phyloP scores from a whole-genome alignment of 164 flowering plant genomes.

The Litsea cubeba region DNA sequence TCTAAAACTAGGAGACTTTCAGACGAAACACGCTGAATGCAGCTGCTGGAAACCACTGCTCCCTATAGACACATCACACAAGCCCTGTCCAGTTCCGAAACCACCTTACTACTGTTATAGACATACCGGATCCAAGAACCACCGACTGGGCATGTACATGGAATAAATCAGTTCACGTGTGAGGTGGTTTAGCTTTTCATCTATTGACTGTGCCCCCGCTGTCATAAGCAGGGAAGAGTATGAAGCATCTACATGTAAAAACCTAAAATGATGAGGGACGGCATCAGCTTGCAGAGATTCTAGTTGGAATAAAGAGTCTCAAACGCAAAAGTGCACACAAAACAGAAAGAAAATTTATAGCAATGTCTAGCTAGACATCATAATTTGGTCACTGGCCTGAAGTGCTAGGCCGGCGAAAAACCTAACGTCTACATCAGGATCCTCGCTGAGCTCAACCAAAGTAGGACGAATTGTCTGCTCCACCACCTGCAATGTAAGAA shows the following conservation, averaged over 20 bases:
- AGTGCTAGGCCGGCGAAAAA: conserved; percentile 81
- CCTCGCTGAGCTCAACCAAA: conserved; percentile 81
- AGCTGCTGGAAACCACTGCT: too few species aligned
- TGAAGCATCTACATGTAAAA: not conserved
- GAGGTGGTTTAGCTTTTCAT: too few species aligned
- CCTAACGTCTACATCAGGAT: conserved; percentile 93
- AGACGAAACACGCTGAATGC: too few species aligned
- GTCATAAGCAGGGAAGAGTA: too few species aligned
- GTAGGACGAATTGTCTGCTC: conserved; percentile 79
- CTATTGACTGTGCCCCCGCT: too few species aligned
- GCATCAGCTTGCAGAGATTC: not conserved
- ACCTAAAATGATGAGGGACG: not conserved
- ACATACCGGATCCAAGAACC: too few species aligned
- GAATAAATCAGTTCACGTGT: too few species aligned
- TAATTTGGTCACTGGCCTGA: conserved; percentile 62
- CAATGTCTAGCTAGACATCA: conserved; percentile 49
- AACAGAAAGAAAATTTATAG: not conserved
- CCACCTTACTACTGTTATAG: too few species aligned
- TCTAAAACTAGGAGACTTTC: too few species aligned
- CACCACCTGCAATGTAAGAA: conserved; percentile 49
- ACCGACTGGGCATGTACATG: too few species aligned
- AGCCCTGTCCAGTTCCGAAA: too few species aligned
- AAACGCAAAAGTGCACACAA: not conserved
- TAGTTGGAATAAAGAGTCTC: not conserved
- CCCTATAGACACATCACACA: too few species aligned